phyloP scores from a whole-genome alignment of 176 grass and related monocot genomes.

The Thinopyrum elongatum region DNA sequence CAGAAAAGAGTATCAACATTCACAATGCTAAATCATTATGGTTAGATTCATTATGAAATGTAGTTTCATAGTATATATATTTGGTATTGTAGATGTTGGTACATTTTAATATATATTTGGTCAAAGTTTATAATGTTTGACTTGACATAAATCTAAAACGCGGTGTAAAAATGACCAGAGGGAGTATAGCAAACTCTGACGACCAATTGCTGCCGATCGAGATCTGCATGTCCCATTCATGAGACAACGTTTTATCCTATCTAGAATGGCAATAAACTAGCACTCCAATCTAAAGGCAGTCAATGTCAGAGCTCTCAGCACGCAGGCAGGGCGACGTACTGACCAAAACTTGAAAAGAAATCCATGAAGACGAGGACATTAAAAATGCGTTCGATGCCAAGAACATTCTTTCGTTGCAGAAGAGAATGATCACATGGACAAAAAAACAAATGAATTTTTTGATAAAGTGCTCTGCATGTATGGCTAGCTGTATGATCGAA shows the following conservation, averaged over 20 bases:
- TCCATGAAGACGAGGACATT: neutral
- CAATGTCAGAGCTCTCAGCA: conserved; percentile 31
- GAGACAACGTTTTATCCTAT: neutral
- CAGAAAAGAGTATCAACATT: too few species aligned
- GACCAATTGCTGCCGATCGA: neutral
- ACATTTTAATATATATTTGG: too few species aligned
- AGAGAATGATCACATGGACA: neutral
- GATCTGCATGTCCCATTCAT: conserved; percentile 29
- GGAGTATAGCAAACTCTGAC: neutral
- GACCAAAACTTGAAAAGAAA: conserved; percentile 29
- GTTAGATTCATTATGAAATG: too few species aligned
- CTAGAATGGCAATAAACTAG: conserved; percentile 44
- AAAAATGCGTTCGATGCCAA: neutral
- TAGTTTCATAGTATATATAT: too few species aligned
- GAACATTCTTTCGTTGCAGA: neutral
- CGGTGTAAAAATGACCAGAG: too few species aligned
- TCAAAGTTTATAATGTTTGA: too few species aligned
- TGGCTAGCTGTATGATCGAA: neutral
- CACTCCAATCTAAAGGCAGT: conserved; percentile 29
- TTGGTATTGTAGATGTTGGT: too few species aligned
- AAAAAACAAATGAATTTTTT: neutral
- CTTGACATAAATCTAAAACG: too few species aligned
- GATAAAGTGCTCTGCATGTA: neutral
- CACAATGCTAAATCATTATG: too few species aligned
- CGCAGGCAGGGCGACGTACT: neutral